Evolutionary conservation across 2,329 filamentous ascomycete species (phyloP).

Genomic region (Cercospora sp.): DNA sequence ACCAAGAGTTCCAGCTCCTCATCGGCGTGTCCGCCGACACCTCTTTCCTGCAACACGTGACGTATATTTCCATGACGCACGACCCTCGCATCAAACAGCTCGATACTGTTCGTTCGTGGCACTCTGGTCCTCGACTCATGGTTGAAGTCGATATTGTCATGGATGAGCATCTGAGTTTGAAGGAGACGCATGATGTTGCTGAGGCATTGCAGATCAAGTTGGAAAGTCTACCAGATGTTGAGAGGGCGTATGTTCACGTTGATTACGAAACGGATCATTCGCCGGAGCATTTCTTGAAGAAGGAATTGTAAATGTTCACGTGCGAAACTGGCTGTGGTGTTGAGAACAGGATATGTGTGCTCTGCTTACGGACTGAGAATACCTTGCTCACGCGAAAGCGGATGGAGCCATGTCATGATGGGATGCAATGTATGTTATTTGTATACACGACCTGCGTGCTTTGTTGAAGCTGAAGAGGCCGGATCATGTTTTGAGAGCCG

Average conservation of each 20-base stretch:
- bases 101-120: constrained; percentile 93
- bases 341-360: background rate
- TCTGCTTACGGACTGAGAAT: background rate
- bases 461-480: background rate
- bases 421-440: background rate
- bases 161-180: constrained; percentile 70
- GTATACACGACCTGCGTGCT: background rate
- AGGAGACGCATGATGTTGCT: constrained; percentile 85
- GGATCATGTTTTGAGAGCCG: background rate
- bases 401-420: background rate
- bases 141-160: constrained; percentile 97
- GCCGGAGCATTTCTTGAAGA: constrained; percentile 76
- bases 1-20: constrained; percentile 83
- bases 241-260: constrained; percentile 93
- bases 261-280: constrained; percentile 97
- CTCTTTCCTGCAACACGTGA: constrained; percentile 87
- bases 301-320: constrained; percentile 54
- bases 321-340: too few species aligned
- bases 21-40: constrained; percentile 87
- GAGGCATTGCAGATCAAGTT: constrained; percentile 93
- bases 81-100: constrained; percentile 78
- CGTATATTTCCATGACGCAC: constrained; percentile 92
- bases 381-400: background rate
- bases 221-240: constrained; percentile 86
- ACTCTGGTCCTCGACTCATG: constrained; percentile 82